Evolutionary conservation across 805 yeast genomes (phyloP).

Genomic region (Hanseniaspora mollemarum): DNA sequence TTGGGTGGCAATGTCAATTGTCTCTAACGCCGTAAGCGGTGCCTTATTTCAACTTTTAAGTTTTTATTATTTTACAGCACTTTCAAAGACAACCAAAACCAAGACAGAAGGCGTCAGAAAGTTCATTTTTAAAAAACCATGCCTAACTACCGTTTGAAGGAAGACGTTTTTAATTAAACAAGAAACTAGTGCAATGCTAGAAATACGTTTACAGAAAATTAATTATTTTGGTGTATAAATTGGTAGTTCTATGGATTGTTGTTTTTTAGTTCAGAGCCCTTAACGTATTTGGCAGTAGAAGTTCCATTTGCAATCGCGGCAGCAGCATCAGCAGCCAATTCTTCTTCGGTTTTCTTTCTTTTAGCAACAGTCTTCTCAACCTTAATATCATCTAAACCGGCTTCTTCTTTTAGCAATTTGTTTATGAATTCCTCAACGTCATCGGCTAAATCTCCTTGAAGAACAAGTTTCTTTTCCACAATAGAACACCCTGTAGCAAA

Average conservation of each 20-base stretch:
- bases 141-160: too few relatives aligned
- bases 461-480: constrained; percentile 74
- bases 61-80: too few relatives aligned
- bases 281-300: constrained; percentile 15
- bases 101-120: too few relatives aligned
- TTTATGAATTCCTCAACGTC: constrained; percentile 71
- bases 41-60: too few relatives aligned
- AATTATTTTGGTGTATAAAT: not conserved
- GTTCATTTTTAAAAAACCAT: too few relatives aligned
- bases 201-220: not conserved
- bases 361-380: constrained; percentile 82
- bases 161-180: too few relatives aligned
- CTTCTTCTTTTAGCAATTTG: constrained; percentile 58
- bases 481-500: constrained; percentile 95
- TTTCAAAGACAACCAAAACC: too few relatives aligned
- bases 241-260: not conserved
- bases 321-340: constrained; percentile 13
- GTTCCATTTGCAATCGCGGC: constrained; percentile 16
- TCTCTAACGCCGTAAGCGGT: too few relatives aligned
- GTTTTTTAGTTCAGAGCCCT: constrained; percentile 12
- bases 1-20: too few relatives aligned
- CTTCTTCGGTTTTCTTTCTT: constrained; percentile 31
- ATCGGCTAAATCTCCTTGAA: constrained; percentile 92
- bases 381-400: constrained; percentile 66
- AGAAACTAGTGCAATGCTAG: too few relatives aligned